phyloP scores from a whole-genome alignment of 1,139 yeast species.

The Barnettozyma hawaiiensis region DNA sequence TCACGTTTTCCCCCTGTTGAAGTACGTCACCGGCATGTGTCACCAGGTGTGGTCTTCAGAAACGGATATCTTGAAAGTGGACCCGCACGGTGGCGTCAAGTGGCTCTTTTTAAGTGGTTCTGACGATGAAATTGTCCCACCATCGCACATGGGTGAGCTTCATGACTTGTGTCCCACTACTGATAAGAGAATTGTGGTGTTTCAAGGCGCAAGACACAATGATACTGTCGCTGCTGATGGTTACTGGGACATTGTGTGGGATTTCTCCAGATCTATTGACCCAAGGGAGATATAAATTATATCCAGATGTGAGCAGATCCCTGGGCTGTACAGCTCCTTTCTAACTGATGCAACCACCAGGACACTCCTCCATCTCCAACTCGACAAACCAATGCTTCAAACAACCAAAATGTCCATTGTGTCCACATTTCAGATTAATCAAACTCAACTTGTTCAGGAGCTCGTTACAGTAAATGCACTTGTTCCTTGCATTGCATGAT shows the following conservation, averaged over 20 bases:
- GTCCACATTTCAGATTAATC: conserved; percentile 75
- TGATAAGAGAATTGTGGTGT: conserved; percentile 45
- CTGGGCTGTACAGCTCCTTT: too few relatives aligned
- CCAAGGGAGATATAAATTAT: conserved; percentile 7
- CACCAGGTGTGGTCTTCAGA: conserved; percentile 87
- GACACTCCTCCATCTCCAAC: conserved; percentile 58
- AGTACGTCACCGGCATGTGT: conserved; percentile 54
- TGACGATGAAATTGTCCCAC: conserved; percentile 89
- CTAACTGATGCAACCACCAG: conserved; percentile 65
- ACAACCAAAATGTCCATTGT: conserved; percentile 81
- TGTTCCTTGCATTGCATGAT: conserved; percentile 53
- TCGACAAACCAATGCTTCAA: conserved; percentile 70
- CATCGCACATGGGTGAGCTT: conserved; percentile 67
- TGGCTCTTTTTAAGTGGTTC: conserved; percentile 68
- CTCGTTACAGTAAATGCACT: conserved; percentile 76
- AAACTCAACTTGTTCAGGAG: conserved; percentile 72
- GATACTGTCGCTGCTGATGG: conserved; percentile 69
- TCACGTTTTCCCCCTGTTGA: conserved; percentile 65
- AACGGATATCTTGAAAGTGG: conserved; percentile 45
- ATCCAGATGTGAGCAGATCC: too few relatives aligned
- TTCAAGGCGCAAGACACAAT: conserved; percentile 64
- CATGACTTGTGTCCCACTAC: conserved; percentile 43
- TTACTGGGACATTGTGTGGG: conserved; percentile 66
- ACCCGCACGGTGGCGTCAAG: conserved; percentile 49
- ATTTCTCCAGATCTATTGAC: conserved; percentile 39